Base-by-base conservation (phyloP, 2,329 filamentous ascomycete species). In the Sporothrix luriei region DNA sequence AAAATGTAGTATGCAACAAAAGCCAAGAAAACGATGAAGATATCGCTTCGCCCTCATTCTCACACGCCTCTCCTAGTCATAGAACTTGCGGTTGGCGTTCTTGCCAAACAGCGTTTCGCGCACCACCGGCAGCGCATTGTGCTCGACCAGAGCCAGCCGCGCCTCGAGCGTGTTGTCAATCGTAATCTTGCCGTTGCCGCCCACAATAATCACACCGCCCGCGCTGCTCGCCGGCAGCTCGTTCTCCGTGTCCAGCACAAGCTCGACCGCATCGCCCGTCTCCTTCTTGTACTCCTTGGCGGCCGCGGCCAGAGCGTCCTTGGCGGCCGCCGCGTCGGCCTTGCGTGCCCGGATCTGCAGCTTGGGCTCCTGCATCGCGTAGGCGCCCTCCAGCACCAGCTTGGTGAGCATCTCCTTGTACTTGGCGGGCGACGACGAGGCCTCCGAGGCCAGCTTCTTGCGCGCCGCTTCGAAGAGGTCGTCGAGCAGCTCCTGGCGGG, bases 101-200 rank as follows among this genome's bases (percentile, higher is more conserved):
- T 92, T 90, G 72, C 95, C 95, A 77, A 99, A 99, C 71, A 99
- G 85, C 19, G 91, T 91, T 79, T 91, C 87, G 77, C 95, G 88
- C 76, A 99, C 90, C 57, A 89, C 89, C 16, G 95, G 95, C 70
- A 97, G 87, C 66, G 92, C 91, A 74, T 91, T 91, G 70, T 90
- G 89, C 82, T 97, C 91, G 74, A 98, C 88, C 72, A 98, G 85
- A 77, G 87, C 87, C 80, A 99, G 84, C 74, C 95, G 90, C 78
- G 97, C 91, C 79, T 98, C 95, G 75, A 98, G 91, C 69, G 95
- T 98, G 84, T 99, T 98, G 87, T 97, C 94, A 80, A 99, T 94
- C 77, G 97, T 93, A 79, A 99, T 98, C 86, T 94, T 97, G 79
- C 95, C 95, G 74, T 85, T 85, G 74, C 91, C 90, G 73, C 94